phyloP scores from a whole-genome alignment of 1,139 yeast genomes.

The Lizanozyma gosingica region DNA sequence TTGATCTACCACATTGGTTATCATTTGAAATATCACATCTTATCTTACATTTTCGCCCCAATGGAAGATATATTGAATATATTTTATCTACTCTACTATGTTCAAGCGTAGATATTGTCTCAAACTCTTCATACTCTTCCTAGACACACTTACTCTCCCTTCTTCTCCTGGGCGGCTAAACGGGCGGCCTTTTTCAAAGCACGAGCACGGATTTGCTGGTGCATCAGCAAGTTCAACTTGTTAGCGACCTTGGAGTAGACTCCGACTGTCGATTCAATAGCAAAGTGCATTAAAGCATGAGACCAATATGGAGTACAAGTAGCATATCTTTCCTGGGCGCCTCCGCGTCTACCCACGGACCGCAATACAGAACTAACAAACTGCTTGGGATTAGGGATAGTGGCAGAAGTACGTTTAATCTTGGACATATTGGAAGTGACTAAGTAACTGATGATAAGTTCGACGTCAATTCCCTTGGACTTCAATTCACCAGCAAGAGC shows the following conservation, averaged over 20 bases:
- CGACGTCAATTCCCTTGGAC: constrained; percentile 68
- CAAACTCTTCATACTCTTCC: background rate
- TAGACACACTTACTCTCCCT: constrained; percentile 1
- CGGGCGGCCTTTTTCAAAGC: constrained; percentile 76
- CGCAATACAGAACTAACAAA: constrained; percentile 67
- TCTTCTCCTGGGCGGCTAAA: constrained; percentile 11
- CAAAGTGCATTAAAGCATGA: constrained; percentile 90
- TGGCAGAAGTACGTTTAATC: constrained; percentile 61
- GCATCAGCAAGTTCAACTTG: constrained; percentile 63
- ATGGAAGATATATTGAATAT: constrained; percentile 4
- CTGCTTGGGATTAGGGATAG: constrained; percentile 73
- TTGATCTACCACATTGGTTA: too few relatives aligned
- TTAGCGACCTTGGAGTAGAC: constrained; percentile 69
- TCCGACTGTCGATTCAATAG: constrained; percentile 71
- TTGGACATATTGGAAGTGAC: constrained; percentile 97
- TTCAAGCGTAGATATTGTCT: background rate
- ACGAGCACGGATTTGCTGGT: constrained; percentile 66
- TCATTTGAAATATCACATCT: constrained; percentile 1
- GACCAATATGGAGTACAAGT: constrained; percentile 90
- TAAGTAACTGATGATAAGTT: constrained; percentile 77
- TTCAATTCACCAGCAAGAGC: constrained; percentile 85
- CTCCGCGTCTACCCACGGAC: constrained; percentile 74
- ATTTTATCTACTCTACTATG: background rate
- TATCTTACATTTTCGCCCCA: constrained; percentile 13
- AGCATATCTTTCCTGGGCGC: constrained; percentile 86